Conservation (phyloP, 2,329 filamentous ascomycete species). For the Penicillium sp. region DNA sequence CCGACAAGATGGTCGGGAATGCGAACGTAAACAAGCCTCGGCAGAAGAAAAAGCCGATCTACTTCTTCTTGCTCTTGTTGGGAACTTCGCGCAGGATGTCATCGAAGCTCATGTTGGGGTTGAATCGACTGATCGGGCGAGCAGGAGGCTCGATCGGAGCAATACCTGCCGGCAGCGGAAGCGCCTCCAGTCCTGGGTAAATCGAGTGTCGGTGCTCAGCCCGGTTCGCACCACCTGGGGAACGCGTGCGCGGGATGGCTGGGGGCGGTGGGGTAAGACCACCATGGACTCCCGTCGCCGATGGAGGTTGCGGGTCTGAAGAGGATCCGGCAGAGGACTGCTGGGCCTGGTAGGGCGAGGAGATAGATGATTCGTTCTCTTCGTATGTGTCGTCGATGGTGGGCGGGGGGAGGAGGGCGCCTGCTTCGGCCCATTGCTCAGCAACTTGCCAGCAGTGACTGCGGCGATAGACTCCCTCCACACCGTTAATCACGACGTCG, state of each 20-base stretch:
- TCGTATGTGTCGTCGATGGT: constrained; percentile 41
- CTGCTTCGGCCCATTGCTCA: constrained; percentile 61
- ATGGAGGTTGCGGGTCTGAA: constrained; percentile 38
- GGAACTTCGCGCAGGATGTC: constrained; percentile 50
- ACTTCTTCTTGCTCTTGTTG: constrained; percentile 43
- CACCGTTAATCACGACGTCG: constrained; percentile 67
- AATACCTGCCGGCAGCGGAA: constrained; percentile 48
- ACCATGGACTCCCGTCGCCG: constrained; percentile 35
- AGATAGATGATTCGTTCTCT: constrained; percentile 43
- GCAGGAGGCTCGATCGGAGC: constrained; percentile 45
- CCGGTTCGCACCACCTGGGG: constrained; percentile 34
- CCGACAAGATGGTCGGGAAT: constrained; percentile 1
- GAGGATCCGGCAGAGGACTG: constrained; percentile 43
- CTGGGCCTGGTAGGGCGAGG: constrained; percentile 42
- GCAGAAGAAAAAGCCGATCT: background rate
- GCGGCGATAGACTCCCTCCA: constrained; percentile 69
- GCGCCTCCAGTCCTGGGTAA: constrained; percentile 50
- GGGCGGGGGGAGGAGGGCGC: constrained; percentile 37
- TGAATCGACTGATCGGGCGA: constrained; percentile 46
- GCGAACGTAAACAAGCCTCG: constrained; percentile 3
- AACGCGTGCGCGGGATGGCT: constrained; percentile 40
- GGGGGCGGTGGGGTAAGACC: constrained; percentile 40
- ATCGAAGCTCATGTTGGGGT: constrained; percentile 55
- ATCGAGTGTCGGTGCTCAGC: constrained; percentile 48
- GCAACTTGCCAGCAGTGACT: constrained; percentile 72